A percentile compares a stretch with the other conserved stretches of the same genome.
phyloP scores from a whole-genome alignment of 176 grass and related monocot genomes.

The bread wheat (Triticum aestivum) region IWGSC_CS_RefSeq_v2.1 NC_057802.1:384767578-384768077 shows the following conservation, averaged over 20 bases:
- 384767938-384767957: slow-evolving; percentile 9
- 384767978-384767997: neutral
- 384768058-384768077: neutral
- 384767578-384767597: neutral
- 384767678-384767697: neutral
- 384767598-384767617: neutral
- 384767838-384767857: neutral
- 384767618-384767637: neutral
- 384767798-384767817: neutral
- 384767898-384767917: slow-evolving; percentile 9
- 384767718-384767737: neutral
- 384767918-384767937: neutral
- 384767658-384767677: neutral
- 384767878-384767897: neutral
- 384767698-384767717: slow-evolving; percentile 20
- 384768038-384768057: neutral
- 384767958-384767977: slow-evolving; percentile 1
- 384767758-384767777: neutral
- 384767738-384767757: neutral
- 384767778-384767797: slow-evolving; percentile 9
- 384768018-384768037: slow-evolving; percentile 15
- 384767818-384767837: neutral
- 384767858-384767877: neutral
- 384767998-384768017: slow-evolving; percentile 1
- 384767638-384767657: neutral